Percentiles rank a stretch among this genome's conserved stretches.
Conservation (phyloP, 2,329 filamentous ascomycete genomes). For the Fusarium nanum region DNA sequence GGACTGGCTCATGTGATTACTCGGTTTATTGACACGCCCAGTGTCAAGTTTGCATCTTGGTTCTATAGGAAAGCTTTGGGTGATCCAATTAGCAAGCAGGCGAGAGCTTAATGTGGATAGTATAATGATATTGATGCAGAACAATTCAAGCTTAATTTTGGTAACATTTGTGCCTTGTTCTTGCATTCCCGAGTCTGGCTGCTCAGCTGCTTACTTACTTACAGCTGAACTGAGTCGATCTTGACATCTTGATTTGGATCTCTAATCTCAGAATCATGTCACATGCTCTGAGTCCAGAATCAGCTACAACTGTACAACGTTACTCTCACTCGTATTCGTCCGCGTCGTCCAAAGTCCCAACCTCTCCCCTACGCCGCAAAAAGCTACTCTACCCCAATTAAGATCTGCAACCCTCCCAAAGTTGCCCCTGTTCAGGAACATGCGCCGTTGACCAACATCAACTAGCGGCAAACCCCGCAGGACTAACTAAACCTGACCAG, state of each 20-base stretch:
- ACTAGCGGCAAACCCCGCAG: slow-evolving; percentile 26
- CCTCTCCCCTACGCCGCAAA: background rate
- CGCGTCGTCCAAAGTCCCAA: background rate
- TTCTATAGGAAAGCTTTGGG: slow-evolving; percentile 62
- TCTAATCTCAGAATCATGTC: slow-evolving; percentile 8
- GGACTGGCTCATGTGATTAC: slow-evolving; percentile 69
- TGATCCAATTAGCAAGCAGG: slow-evolving; percentile 27
- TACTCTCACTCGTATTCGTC: slow-evolving; percentile 11
- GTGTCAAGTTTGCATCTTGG: slow-evolving; percentile 67
- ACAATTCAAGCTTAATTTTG: slow-evolving; percentile 33
- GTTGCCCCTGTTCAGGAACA: slow-evolving; percentile 31
- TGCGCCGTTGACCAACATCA: slow-evolving; percentile 18
- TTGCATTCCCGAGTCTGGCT: background rate
- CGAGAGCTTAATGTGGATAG: slow-evolving; percentile 15
- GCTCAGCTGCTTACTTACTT: background rate
- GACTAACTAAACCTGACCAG: slow-evolving; percentile 15
- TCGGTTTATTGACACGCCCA: slow-evolving; percentile 68
- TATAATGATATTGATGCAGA: slow-evolving; percentile 10
- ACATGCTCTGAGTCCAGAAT: background rate
- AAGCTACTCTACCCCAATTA: slow-evolving; percentile 11
- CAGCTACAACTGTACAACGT: background rate
- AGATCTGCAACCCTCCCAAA: slow-evolving; percentile 27
- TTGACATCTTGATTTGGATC: background rate
- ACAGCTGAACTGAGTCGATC: background rate
- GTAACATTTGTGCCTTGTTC: background rate